phyloP scores from a whole-genome alignment of 1,284 basidiomycete species.

The Neolentinus lepideus region DNA sequence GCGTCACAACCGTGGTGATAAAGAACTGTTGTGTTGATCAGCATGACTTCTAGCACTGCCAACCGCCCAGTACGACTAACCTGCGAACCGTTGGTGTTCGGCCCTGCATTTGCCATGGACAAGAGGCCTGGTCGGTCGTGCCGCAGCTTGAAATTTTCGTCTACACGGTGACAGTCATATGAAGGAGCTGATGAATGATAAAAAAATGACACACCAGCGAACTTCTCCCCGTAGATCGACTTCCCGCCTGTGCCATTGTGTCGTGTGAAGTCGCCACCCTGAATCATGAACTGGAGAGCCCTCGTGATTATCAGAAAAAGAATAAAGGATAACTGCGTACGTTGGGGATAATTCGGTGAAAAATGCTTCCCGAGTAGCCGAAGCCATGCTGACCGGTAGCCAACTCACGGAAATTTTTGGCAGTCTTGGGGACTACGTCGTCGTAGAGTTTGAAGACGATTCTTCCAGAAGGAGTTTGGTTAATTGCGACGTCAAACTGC shows the following conservation, averaged over 20 bases:
- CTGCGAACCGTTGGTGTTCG: slow-evolving; percentile 70
- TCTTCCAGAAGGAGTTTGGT: slow-evolving; percentile 35
- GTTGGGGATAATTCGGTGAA: slow-evolving; percentile 81
- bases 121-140: slow-evolving; percentile 80
- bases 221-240: slow-evolving; percentile 86
- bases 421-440: slow-evolving; percentile 40
- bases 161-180: slow-evolving; percentile 25
- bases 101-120: slow-evolving; percentile 85
- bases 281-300: slow-evolving; percentile 88
- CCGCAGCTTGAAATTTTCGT: slow-evolving; percentile 82
- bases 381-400: slow-evolving; percentile 76
- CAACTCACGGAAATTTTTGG: slow-evolving; percentile 50
- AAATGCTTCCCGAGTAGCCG: slow-evolving; percentile 58
- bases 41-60: not conserved
- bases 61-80: slow-evolving; percentile 18
- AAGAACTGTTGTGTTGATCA: slow-evolving; percentile 51
- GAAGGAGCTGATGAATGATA: not conserved
- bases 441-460: slow-evolving; percentile 62
- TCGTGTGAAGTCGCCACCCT: slow-evolving; percentile 73
- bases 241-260: slow-evolving; percentile 84
- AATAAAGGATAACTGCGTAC: slow-evolving; percentile 21
- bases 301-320: too few relatives aligned
- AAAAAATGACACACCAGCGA: slow-evolving; percentile 42
- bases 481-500: slow-evolving; percentile 55
- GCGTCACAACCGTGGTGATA: slow-evolving; percentile 77